Evolutionary conservation across 2,329 filamentous ascomycete genomes (phyloP).

Genomic region (Gyromitra esculenta): DNA sequence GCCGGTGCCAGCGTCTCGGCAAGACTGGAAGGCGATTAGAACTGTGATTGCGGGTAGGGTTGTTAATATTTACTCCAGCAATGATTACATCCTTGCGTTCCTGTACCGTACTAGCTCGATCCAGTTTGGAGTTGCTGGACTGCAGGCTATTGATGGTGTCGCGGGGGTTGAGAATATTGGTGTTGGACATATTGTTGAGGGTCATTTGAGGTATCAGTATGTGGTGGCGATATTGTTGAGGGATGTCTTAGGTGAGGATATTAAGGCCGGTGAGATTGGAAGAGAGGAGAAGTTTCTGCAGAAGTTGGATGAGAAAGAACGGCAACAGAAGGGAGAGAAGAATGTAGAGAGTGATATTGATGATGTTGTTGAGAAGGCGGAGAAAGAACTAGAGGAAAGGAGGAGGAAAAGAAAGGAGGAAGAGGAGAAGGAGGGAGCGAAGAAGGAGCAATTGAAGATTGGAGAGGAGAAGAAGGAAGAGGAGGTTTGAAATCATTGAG

Average conservation of each 20-base stretch:
- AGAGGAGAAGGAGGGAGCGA: background rate
- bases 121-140: constrained; percentile 82
- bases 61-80: constrained; percentile 87
- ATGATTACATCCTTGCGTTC: constrained; percentile 87
- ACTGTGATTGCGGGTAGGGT: constrained; percentile 81
- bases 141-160: constrained; percentile 78
- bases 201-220: constrained; percentile 76
- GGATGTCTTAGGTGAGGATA: constrained; percentile 74
- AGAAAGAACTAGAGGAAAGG: constrained; percentile 53
- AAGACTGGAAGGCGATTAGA: constrained; percentile 77
- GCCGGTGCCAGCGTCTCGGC: constrained; percentile 74
- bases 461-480: background rate
- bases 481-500: background rate
- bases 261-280: constrained; percentile 62
- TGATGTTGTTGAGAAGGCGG: constrained; percentile 51
- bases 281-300: constrained; percentile 42
- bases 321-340: constrained; percentile 6
- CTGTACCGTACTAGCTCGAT: constrained; percentile 85
- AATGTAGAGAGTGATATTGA: constrained; percentile 47
- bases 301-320: constrained; percentile 36
- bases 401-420: constrained; percentile 25
- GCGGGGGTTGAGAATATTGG: constrained; percentile 74
- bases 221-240: constrained; percentile 73
- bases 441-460: background rate
- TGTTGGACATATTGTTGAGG: constrained; percentile 72